Base-by-base conservation (phyloP, 192 early-diverging fungal species). In the Entrophospora sp. region DNA sequence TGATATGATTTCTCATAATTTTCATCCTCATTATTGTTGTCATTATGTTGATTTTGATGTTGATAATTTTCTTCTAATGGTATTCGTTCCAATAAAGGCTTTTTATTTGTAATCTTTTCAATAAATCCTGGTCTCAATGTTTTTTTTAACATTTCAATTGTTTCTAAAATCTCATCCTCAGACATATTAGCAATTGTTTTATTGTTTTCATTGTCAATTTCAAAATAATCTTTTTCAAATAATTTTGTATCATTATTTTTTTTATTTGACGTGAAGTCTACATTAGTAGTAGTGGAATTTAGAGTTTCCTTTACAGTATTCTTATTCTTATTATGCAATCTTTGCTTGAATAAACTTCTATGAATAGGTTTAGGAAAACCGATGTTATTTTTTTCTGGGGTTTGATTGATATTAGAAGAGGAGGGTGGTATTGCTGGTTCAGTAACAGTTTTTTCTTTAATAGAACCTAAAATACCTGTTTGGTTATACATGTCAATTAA, bases 61-160 rank as follows among this genome's bases (percentile, higher is more conserved):
- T 42, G 69, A 70, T 55, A 71, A 71, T 35, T 64, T 69, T 22
- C 69, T 68, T 27, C 73, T 34, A 44, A 73, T 37, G 36, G 74
- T 49, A 69, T 69, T 67, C 42, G 49, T 63, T 60, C 42, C 0
- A 57, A 52, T 27, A 61, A 46, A 14, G 64, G 35, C 16, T 49
- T 69, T 28, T 76, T 65, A 20, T 71, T 73, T 70, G 77, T 66
- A 0, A 95, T 69, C 55, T 85, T 81, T 66, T 85, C 72, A 31
- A 95, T 74, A 1, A 87, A 70, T 12, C 78, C 81, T 10, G 83
- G 81, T 55, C 85, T 83, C 24, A 95, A 61, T 30, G 80, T 79
- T 0, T 71, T 69, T 49, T 81, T 65, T 22, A 96, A 81, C 52
- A 92, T 86, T 14, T 71, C 75, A 6, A 82, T 80, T 7, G 89